Base-by-base conservation (phyloP, 2,329 filamentous ascomycete species). In the Cordyceps militaris region DNA sequence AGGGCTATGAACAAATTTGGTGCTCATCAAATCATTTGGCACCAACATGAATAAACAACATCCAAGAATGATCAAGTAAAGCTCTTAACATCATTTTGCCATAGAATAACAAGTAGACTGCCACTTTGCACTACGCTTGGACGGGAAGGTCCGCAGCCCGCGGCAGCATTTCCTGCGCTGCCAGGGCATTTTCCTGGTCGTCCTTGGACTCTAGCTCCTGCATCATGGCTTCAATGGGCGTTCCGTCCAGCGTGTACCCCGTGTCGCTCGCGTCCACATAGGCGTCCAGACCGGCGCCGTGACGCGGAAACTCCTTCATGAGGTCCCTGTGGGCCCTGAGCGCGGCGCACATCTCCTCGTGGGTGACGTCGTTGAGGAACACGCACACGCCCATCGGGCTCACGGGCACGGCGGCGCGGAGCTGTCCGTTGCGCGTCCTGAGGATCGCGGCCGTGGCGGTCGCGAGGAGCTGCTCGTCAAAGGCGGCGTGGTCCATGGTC, bases 201-300 rank as follows among this genome's bases (percentile, higher is more conserved):
- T 49, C 30, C 19, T 16, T 23, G 30, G 30, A 19, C 16, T 28
- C 19, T 1, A 36, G 19, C 24, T 44, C n/a, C 36, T 42, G 13
- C 9, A 53, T 53, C 6, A 42, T 32, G 9, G 36, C 24, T 61
- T 66, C 65, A 0, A 67, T 61, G 0, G 64, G 63, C 1, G 57
- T 55, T 2, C 65, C 69, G n/a, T 74, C 66, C 11, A 76, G 60
- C 0, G 71, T 72, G 60, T 80, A 80, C 0, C 86, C 86, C 48
- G 85, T 89, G 63, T 89, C 87, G 59, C 80, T 84, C 1, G 80
- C 74, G 66, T 89, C 87, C 8, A 89, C 86, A 59, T 80, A 88
- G 0, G 86, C 85, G 62, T 89, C 86, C 1, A 89, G 60, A 26
- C 87, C 86, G 44, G 78, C 82, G 23, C 87, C 87, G 34, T 80